phyloP scores from a whole-genome alignment of 2,329 filamentous ascomycete genomes.

The Ophiosphaerella herpotricha region DNA sequence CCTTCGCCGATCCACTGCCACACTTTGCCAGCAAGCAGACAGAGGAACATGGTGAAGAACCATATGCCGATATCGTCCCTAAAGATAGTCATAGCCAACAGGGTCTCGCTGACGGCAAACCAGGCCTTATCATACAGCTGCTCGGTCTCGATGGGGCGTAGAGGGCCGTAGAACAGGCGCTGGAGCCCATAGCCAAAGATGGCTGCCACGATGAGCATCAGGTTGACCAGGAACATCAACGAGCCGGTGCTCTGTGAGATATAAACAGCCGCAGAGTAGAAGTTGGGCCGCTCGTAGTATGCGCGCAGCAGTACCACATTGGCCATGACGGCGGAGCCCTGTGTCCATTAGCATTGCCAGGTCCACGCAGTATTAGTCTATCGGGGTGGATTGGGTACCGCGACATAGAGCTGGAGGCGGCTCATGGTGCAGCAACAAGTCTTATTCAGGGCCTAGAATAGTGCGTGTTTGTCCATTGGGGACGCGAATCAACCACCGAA shows the following conservation, averaged over 20 bases:
- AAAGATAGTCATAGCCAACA: constrained; percentile 97
- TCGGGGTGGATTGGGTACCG: constrained; percentile 25
- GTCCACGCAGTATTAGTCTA: neutral
- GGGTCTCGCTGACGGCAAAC: constrained; percentile 97
- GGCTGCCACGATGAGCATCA: constrained; percentile 80
- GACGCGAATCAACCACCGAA: constrained; percentile 9
- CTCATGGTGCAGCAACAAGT: constrained; percentile 28
- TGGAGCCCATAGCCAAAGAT: constrained; percentile 86
- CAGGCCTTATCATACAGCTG: constrained; percentile 97
- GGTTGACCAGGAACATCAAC: constrained; percentile 90
- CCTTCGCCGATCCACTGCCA: constrained; percentile 99
- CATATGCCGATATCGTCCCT: constrained; percentile 91
- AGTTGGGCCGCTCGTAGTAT: constrained; percentile 93
- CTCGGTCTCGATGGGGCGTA: constrained; percentile 93
- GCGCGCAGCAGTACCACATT: constrained; percentile 84
- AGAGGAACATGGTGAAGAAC: constrained; percentile 96
- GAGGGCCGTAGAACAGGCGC: constrained; percentile 83
- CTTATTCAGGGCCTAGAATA: constrained; percentile 8
- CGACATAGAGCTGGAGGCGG: constrained; percentile 41
- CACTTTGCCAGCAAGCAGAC: constrained; percentile 88
- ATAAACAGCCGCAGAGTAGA: constrained; percentile 97
- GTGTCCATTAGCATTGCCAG: constrained; percentile 19
- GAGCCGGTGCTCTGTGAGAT: constrained; percentile 95
- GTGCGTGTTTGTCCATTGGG: constrained; percentile 17
- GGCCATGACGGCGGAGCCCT: constrained; percentile 78